Evolutionary conservation across 2,329 filamentous ascomycete species (phyloP), one percentile per base, ranked within the genome.

Genomic region (Trichothecium sympodiale): DNA sequence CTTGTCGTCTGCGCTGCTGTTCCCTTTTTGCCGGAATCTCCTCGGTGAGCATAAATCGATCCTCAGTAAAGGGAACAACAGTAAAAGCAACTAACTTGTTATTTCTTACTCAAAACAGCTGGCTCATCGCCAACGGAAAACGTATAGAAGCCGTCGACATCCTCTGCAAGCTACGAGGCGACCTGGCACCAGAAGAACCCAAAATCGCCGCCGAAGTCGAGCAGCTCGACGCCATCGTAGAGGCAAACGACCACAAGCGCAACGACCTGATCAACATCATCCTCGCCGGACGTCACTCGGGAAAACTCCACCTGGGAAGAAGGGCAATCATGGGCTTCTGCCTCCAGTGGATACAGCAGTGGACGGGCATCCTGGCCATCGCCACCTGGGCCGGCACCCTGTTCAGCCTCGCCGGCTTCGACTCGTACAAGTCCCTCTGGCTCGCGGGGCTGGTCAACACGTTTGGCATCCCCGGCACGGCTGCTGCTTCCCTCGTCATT

Each of bases 361-460:
- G 60, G 60, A 61, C 60, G 10, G 61, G 61, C 38, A 63, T 64
- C 38, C 52, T 60, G 4, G 57, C 57, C 34, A 59, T 64, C 27
- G 59, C 57, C 5, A 52, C 53, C 10, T 63, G 59, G 55, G 39
- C 47, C 0, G 41, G 41, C 3, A 41, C 36, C 7, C 25, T 50
- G 8, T 48, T 50, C 32, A 37, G 35, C 27, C 38, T 48, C 5
- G 47, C 47, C 3, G 47, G 47, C 3, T 50, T 49, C 33, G 45
- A 46, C 34, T 8, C 37, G 7, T 44, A 44, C 33, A 49, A 49
- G 27, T 43, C 46, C 9, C 41, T 49, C 4, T 47, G 67, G 26
- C 59, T 72, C 8, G 61, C 67, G 2, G 68, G 68, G 5, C 61
- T 65, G 5, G 48, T 69, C 13, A 72, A 70, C 47, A 70, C 65